Conservation (phyloP, 192 early-diverging fungal genomes). For the Kappamyces sp. region DNA sequence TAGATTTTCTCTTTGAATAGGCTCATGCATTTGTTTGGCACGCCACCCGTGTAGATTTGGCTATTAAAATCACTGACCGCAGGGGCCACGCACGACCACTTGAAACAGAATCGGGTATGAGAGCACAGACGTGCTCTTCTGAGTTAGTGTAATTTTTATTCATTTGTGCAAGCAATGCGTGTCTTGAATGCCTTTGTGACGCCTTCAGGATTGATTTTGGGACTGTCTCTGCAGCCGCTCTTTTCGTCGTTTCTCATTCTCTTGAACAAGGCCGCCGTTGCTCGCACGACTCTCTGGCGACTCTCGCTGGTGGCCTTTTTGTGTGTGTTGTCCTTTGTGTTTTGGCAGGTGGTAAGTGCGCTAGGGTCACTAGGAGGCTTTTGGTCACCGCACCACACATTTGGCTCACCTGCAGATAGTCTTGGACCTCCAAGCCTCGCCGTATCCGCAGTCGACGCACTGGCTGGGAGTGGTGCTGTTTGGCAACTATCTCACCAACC, state of each 20-base stretch:
- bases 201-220: constrained; percentile 9
- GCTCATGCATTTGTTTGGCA: no score
- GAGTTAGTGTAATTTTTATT: neutral
- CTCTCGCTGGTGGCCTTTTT: neutral
- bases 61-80: neutral
- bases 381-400: no score
- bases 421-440: constrained; percentile 3
- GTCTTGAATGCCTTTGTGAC: constrained; percentile 12
- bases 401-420: neutral
- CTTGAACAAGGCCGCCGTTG: neutral
- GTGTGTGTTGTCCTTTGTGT: constrained; percentile 5
- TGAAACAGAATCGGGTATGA: neutral
- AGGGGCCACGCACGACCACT: neutral
- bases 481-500: constrained; percentile 4
- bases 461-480: neutral
- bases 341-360: neutral
- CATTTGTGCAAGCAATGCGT: constrained; percentile 8
- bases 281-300: constrained; percentile 6
- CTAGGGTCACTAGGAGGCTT: no score
- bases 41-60: no score
- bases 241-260: constrained; percentile 12
- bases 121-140: neutral
- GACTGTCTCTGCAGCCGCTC: constrained; percentile 6
- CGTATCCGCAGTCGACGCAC: neutral
- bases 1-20: no score